These are phyloP conservation scores for Capsicum baccatum DNA, from an alignment of 257 asterid genomes.

Conservation along the genomic window DNA sequence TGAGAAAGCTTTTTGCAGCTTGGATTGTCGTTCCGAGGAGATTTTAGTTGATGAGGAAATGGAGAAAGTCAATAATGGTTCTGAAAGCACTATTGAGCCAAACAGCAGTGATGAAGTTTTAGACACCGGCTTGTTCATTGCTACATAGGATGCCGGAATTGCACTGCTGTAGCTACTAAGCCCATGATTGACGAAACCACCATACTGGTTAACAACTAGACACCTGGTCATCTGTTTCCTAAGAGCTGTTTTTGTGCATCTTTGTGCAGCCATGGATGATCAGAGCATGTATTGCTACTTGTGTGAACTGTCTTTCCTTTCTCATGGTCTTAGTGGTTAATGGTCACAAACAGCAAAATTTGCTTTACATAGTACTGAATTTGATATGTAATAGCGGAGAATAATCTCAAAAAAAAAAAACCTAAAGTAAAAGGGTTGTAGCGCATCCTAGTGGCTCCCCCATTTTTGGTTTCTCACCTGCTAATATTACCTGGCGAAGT, in stretches of 20 bases:
- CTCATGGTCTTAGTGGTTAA: slow-evolving; percentile 54
- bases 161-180: slow-evolving; percentile 35
- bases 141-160: slow-evolving; percentile 31
- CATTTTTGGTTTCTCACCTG: slow-evolving; percentile 31
- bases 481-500: neutral
- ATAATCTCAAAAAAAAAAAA: slow-evolving; percentile 27
- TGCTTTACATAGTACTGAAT: slow-evolving; percentile 37
- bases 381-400: slow-evolving; percentile 33
- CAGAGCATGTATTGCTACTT: slow-evolving; percentile 32
- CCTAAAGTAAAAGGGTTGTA: slow-evolving; percentile 58
- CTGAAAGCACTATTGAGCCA: slow-evolving; percentile 40
- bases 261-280: slow-evolving; percentile 59
- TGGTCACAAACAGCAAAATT: slow-evolving; percentile 40
- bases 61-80: slow-evolving; percentile 45
- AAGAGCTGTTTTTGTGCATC: slow-evolving; percentile 52
- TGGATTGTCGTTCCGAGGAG: slow-evolving; percentile 68
- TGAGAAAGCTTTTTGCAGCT: slow-evolving; percentile 92
- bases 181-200: slow-evolving; percentile 56
- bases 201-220: slow-evolving; percentile 35
- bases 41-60: slow-evolving; percentile 73
- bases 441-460: slow-evolving; percentile 75
- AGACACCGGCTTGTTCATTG: slow-evolving; percentile 48
- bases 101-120: slow-evolving; percentile 46
- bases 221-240: slow-evolving; percentile 48
- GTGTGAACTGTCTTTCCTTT: slow-evolving; percentile 49